Evolutionary conservation across 1,284 basidiomycete genomes (phyloP), one percentile per base, ranked within the genome.

Genomic region (Ceratobasidium theobromae): DNA sequence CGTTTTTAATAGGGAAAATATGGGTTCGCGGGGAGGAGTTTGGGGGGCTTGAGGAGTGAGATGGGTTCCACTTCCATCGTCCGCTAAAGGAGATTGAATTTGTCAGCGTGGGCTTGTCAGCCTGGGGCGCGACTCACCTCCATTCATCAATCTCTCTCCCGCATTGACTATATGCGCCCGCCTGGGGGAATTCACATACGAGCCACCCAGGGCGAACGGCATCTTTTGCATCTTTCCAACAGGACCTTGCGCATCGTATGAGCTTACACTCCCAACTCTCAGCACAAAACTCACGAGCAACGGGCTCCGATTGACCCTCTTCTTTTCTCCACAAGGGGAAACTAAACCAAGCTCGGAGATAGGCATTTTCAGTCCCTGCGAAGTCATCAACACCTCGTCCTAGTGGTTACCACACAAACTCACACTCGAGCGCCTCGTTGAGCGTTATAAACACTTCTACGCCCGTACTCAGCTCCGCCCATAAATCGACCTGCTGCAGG

Each of bases 341-440:
- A 65, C 79, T 79, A 71, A 89, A 88, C 87, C 88, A 90, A 14
- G 87, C 86, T 57, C 82, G 83, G 70, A 95, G 74, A 76, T 95
- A 94, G 0, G 85, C 86, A 76, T 94, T 93, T 77, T 95, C 93
- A 0, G 89, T 95, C 93, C 93, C 88, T 91, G 57, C 1, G 66
- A 14, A 53, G 52, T 2, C 58, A 33, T 33, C n/a, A 49, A 14
- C 23, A 32, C 30, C 16, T 0, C 1, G 33, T n/a, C 4, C 30
- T 16, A 38, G 16, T 8, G 35, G 35, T 38, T 38, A 45, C n/a
- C 18, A 38, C 30, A 41, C 23, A 65, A n/a, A 79, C 87, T 75
- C 71, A 89, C 89, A 98, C 77, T 98, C 95, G 78, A 98, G 84
- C 0, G 95, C 95, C 74, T 98, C 93, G 73, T 91, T 95, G 70